Evolutionary conservation across 495 filamentous ascomycete genomes (phyloP).

Genomic region (Elasticomyces elasticus): DNA sequence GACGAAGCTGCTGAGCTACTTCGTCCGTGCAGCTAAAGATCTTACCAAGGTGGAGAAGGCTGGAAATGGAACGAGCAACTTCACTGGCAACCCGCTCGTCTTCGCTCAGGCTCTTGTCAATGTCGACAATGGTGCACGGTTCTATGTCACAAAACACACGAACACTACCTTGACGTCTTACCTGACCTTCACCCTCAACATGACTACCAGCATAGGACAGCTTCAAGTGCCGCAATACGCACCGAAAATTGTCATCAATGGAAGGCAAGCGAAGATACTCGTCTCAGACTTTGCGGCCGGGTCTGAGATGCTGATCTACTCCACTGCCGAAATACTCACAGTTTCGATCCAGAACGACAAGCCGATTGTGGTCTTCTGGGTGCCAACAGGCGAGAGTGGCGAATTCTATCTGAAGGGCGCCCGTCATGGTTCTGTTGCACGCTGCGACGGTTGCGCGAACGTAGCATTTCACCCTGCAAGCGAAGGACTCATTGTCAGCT

Average conservation of each 20-base stretch:
- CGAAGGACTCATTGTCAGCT: constrained; percentile 13
- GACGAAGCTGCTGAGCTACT: constrained; percentile 49
- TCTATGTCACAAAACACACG: constrained; percentile 48
- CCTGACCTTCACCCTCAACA: constrained; percentile 43
- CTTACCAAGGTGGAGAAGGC: constrained; percentile 44
- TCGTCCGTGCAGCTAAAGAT: constrained; percentile 45
- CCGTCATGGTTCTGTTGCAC: not conserved
- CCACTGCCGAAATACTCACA: constrained; percentile 50
- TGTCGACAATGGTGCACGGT: constrained; percentile 42
- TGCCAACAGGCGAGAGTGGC: constrained; percentile 15
- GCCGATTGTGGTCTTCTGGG: constrained; percentile 18
- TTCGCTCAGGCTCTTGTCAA: constrained; percentile 45
- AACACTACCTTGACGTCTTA: constrained; percentile 38
- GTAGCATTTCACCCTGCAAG: constrained; percentile 6
- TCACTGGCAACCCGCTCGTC: constrained; percentile 37
- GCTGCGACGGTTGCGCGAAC: constrained; percentile 10
- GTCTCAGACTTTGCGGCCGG: constrained; percentile 50
- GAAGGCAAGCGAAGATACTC: constrained; percentile 51
- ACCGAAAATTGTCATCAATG: constrained; percentile 40
- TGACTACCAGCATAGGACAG: constrained; percentile 45
- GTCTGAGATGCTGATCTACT: constrained; percentile 45
- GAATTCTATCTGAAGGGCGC: constrained; percentile 18
- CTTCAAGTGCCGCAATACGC: constrained; percentile 36
- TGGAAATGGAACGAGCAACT: constrained; percentile 48
- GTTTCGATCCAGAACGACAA: constrained; percentile 32